phyloP scores from a whole-genome alignment of 208 protist genomes.

The Crithidia acanthocephali region DNA sequence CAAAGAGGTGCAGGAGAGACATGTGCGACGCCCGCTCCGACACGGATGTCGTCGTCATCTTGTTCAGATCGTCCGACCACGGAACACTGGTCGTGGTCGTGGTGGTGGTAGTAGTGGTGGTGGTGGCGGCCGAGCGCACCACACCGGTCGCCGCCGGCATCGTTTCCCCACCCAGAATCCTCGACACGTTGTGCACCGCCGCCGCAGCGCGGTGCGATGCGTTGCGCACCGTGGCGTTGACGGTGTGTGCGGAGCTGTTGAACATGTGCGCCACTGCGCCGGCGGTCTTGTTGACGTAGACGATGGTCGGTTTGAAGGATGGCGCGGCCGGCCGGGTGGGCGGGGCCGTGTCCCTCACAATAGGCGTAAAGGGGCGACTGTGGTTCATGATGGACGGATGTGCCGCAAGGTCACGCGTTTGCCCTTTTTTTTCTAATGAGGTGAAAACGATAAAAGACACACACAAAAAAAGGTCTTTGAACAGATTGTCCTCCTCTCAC shows the following conservation, averaged over 20 bases:
- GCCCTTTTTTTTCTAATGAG: background rate
- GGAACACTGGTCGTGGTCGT: background rate
- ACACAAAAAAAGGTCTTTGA: background rate
- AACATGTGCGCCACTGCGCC: background rate
- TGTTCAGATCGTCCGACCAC: slow-evolving; percentile 12
- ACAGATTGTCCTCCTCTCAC: too few species aligned
- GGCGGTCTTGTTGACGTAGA: background rate
- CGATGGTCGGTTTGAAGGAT: background rate
- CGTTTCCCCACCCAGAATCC: background rate
- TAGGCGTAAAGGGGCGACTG: background rate
- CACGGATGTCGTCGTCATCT: slow-evolving; percentile 23
- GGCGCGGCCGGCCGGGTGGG: background rate
- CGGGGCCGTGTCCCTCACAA: slow-evolving; percentile 5
- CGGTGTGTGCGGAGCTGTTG: background rate
- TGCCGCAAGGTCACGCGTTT: too few species aligned
- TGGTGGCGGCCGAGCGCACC: background rate
- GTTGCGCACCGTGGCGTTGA: slow-evolving; percentile 11
- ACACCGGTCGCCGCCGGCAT: background rate
- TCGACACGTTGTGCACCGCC: background rate
- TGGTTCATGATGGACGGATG: too few species aligned
- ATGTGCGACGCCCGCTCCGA: slow-evolving; percentile 27
- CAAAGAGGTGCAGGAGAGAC: slow-evolving; percentile 35
- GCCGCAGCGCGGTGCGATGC: background rate
- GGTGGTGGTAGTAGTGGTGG: background rate
- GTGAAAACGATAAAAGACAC: background rate